phyloP scores from a whole-genome alignment of 306 rosid species.

The Quercus bicolor region DNA sequence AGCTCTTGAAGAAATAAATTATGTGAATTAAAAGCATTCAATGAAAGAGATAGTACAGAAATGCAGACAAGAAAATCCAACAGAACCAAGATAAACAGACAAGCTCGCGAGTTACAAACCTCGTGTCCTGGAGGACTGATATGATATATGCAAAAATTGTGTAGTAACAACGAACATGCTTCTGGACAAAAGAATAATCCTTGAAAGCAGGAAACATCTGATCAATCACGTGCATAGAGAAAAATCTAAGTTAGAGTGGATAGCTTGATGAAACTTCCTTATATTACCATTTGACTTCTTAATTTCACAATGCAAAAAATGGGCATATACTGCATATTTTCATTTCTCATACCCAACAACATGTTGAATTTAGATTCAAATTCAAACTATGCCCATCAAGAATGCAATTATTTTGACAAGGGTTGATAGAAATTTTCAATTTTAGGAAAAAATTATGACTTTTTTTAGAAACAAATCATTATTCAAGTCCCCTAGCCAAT shows the following conservation, averaged over 20 bases:
- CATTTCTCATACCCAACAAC: neutral
- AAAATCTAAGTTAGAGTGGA: slow-evolving; percentile 27
- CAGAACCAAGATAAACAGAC: slow-evolving; percentile 13
- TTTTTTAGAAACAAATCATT: neutral
- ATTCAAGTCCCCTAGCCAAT: neutral
- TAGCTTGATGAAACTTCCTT: slow-evolving; percentile 6
- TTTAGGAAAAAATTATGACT: neutral
- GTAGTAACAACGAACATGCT: slow-evolving; percentile 81
- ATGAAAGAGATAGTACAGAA: slow-evolving; percentile 8
- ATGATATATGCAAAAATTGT: slow-evolving; percentile 96
- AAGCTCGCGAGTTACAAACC: slow-evolving; percentile 58
- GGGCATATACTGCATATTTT: neutral
- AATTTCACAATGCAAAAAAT: neutral
- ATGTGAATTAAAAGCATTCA: slow-evolving; percentile 26
- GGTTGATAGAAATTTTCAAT: neutral
- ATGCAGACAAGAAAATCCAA: slow-evolving; percentile 11
- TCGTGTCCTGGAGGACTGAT: slow-evolving; percentile 98
- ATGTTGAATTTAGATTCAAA: neutral
- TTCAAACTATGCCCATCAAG: slow-evolving; percentile 5
- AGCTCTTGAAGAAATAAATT: slow-evolving; percentile 59
- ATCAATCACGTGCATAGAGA: slow-evolving; percentile 29
- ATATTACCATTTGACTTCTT: slow-evolving; percentile 6
- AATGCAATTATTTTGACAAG: neutral
- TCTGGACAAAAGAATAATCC: slow-evolving; percentile 91
- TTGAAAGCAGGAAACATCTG: slow-evolving; percentile 97